Evolutionary conservation across 1,284 basidiomycete species (phyloP).

Genomic region (Ganoderma boninense): DNA sequence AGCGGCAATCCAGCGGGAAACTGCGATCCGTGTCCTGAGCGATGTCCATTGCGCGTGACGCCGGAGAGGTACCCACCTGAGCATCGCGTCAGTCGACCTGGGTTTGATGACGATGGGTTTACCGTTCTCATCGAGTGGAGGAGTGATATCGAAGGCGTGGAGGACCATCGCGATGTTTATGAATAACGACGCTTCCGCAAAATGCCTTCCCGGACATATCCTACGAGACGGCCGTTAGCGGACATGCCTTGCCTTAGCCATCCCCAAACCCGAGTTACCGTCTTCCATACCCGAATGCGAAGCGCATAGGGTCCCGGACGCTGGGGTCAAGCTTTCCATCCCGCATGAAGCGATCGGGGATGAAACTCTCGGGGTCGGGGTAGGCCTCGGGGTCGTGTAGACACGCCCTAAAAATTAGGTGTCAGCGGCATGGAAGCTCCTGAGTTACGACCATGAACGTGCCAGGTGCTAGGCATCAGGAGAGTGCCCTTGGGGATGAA

Average conservation of each 20-base stretch:
- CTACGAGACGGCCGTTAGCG: conserved; percentile 7
- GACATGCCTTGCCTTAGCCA: neutral
- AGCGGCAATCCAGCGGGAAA: conserved; percentile 28
- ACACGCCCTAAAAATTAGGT: conserved; percentile 6
- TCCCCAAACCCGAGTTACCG: neutral
- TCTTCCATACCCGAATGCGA: conserved; percentile 18
- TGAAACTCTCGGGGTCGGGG: conserved; percentile 10
- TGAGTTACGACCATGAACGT: neutral
- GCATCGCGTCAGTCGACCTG: neutral
- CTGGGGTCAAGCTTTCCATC: conserved; percentile 12
- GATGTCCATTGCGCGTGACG: too few species aligned
- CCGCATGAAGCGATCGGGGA: conserved; percentile 15
- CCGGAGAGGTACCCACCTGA: neutral
- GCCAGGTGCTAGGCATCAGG: conserved; percentile 4
- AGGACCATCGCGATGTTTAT: conserved; percentile 51
- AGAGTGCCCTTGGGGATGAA: conserved; percentile 22
- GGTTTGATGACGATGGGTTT: conserved; percentile 9
- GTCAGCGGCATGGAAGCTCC: neutral
- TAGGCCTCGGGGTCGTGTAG: conserved; percentile 14
- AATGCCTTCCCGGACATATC: conserved; percentile 32
- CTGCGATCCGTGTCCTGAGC: neutral
- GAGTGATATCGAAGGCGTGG: conserved; percentile 51
- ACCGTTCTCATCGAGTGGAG: conserved; percentile 35
- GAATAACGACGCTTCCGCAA: conserved; percentile 42
- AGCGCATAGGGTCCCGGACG: conserved; percentile 5